These are phyloP conservation scores for Mycena filopes DNA, from an alignment of 768 basidiomycete genomes.

Conservation along the genomic window DNA sequence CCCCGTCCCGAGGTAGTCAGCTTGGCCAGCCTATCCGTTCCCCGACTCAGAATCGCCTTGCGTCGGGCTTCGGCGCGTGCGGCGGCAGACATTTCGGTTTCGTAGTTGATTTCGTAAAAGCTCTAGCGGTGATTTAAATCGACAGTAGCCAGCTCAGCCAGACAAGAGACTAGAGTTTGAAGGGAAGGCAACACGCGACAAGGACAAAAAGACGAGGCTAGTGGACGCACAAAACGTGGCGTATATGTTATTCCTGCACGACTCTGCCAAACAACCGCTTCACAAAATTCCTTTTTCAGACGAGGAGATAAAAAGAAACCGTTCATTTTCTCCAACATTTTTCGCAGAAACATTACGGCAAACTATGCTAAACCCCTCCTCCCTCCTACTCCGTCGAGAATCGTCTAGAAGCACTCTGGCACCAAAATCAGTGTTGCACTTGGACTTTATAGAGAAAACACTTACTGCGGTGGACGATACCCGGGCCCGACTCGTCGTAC, in stretches of 20 bases:
- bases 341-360: neutral
- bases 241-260: neutral
- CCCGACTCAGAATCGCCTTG: slow-evolving; percentile 79
- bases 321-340: neutral
- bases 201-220: neutral
- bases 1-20: slow-evolving; percentile 79
- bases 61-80: slow-evolving; percentile 82
- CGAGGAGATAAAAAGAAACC: no score
- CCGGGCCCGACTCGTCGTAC: slow-evolving; percentile 88
- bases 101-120: neutral
- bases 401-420: slow-evolving; percentile 26
- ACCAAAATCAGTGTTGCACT: neutral
- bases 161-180: no score
- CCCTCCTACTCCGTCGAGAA: neutral
- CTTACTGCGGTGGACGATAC: slow-evolving; percentile 76
- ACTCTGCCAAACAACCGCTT: slow-evolving; percentile 20
- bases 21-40: slow-evolving; percentile 80
- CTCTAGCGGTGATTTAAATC: no score
- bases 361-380: neutral
- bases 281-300: slow-evolving; percentile 18
- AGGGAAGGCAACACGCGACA: neutral
- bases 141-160: no score
- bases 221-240: slow-evolving; percentile 12
- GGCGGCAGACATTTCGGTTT: slow-evolving; percentile 57
- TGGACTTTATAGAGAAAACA: neutral